phyloP scores from a whole-genome alignment of 192 early-diverging fungal species.

The Coemansia sp. region DNA sequence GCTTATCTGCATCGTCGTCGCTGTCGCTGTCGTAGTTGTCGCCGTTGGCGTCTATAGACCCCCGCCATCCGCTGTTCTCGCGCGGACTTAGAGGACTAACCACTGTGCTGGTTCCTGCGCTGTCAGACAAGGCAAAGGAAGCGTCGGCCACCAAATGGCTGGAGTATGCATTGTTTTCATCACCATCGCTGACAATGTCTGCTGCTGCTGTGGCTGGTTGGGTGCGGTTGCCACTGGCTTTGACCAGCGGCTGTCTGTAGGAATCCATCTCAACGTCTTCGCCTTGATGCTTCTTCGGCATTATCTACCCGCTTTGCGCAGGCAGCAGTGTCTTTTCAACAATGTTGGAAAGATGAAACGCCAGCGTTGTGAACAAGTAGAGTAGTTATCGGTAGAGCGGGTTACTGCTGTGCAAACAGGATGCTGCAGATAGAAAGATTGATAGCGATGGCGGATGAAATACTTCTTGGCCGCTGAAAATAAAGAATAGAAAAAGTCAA shows the following conservation, averaged over 20 bases:
- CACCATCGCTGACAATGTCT: background rate
- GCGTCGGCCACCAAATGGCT: background rate
- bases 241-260: conserved; percentile 1
- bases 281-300: background rate
- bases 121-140: background rate
- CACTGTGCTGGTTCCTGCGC: background rate
- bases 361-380: too few relatives aligned
- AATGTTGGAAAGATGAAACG: background rate
- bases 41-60: background rate
- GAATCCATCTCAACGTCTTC: conserved; percentile 1
- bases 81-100: background rate
- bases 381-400: too few relatives aligned
- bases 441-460: too few relatives aligned
- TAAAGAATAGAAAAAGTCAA: too few relatives aligned
- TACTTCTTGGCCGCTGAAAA: too few relatives aligned
- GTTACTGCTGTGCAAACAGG: too few relatives aligned
- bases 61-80: conserved; percentile 7
- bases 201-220: background rate
- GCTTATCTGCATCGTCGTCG: conserved; percentile 9
- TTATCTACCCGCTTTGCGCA: conserved; percentile 4
- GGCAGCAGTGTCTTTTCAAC: background rate
- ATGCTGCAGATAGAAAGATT: too few relatives aligned
- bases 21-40: background rate
- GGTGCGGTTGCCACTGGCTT: background rate
- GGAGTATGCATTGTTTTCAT: background rate